These are phyloP conservation scores for Agrocybe praecox DNA, from an alignment of 768 basidiomycete genomes.

Conservation along the genomic window DNA sequence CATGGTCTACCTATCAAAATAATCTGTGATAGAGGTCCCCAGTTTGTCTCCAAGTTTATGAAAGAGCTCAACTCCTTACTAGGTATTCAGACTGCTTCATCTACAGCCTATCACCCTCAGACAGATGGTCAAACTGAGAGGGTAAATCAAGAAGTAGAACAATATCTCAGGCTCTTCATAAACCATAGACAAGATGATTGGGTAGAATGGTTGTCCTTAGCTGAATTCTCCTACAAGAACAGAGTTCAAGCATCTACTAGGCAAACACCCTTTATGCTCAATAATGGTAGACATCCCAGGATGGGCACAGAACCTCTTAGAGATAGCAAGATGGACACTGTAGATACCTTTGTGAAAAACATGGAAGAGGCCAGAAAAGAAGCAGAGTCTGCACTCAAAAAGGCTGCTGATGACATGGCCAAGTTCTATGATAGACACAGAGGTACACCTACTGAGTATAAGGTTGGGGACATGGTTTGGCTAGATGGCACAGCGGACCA, in stretches of 20 bases:
- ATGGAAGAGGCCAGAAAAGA: conserved; percentile 8
- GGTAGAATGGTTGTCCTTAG: conserved; percentile 1
- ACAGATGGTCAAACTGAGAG: conserved; percentile 2
- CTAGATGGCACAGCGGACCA: conserved; percentile 8
- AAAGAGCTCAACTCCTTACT: conserved; percentile 5
- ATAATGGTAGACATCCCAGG: conserved; percentile 29
- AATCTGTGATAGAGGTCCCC: not conserved
- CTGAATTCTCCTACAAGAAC: conserved; percentile 9
- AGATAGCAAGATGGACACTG: conserved; percentile 9
- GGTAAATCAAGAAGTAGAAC: conserved; percentile 17
- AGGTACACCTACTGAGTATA: not conserved
- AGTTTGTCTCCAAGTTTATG: not conserved
- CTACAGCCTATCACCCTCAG: conserved; percentile 27
- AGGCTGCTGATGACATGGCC: no score
- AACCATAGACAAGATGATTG: conserved; percentile 8
- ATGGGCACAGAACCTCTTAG: conserved; percentile 14
- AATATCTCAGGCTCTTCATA: conserved; percentile 23
- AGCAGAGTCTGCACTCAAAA: no score
- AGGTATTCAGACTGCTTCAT: conserved; percentile 19
- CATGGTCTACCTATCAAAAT: not conserved
- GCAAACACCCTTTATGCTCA: conserved; percentile 25
- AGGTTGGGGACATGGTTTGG: conserved; percentile 17
- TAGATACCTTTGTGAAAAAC: conserved; percentile 18
- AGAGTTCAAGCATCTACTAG: conserved; percentile 17
- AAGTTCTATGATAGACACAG: not conserved